Conservation (phyloP, 2,329 filamentous ascomycete genomes). For the Arthroderma uncinatum region DNA sequence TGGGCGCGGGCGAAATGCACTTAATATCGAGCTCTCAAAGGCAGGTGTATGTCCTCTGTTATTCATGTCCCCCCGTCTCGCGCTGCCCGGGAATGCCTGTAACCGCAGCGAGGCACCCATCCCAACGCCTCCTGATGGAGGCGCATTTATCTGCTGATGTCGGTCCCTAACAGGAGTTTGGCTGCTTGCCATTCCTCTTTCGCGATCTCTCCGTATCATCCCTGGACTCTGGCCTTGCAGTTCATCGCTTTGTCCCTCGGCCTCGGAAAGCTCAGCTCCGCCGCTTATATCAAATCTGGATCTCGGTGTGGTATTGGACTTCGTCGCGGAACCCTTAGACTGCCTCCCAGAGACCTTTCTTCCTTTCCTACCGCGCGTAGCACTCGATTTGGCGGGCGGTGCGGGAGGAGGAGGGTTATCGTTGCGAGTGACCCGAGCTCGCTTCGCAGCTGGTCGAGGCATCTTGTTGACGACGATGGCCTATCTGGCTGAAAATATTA, state of each 20-base stretch:
- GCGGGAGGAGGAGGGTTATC: neutral
- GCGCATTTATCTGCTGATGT: neutral
- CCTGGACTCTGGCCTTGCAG: neutral
- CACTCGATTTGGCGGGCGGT: neutral
- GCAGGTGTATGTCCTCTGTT: slow-evolving; percentile 24
- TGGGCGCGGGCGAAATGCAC: slow-evolving; percentile 34
- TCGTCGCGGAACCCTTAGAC: too few relatives aligned
- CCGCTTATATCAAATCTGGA: neutral
- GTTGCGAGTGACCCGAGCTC: neutral
- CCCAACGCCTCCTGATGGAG: neutral
- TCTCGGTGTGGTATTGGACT: neutral
- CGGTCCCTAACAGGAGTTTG: neutral
- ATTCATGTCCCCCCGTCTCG: slow-evolving; percentile 11
- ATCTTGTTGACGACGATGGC: neutral
- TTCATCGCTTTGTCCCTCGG: neutral
- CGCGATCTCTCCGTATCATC: neutral
- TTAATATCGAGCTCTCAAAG: slow-evolving; percentile 34
- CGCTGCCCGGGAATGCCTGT: slow-evolving; percentile 16
- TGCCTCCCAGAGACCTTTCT: neutral
- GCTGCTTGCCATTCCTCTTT: neutral
- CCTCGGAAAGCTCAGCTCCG: neutral
- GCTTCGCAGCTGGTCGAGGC: slow-evolving; percentile 1
- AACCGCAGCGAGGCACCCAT: neutral
- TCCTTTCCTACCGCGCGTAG: neutral
- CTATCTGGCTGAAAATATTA: neutral